Percentiles rank a stretch among this genome's conserved stretches.
These are phyloP conservation scores for Teratosphaeria zuluensis DNA, from an alignment of 2,329 filamentous ascomycete genomes.

Conservation along the genomic window DNA sequence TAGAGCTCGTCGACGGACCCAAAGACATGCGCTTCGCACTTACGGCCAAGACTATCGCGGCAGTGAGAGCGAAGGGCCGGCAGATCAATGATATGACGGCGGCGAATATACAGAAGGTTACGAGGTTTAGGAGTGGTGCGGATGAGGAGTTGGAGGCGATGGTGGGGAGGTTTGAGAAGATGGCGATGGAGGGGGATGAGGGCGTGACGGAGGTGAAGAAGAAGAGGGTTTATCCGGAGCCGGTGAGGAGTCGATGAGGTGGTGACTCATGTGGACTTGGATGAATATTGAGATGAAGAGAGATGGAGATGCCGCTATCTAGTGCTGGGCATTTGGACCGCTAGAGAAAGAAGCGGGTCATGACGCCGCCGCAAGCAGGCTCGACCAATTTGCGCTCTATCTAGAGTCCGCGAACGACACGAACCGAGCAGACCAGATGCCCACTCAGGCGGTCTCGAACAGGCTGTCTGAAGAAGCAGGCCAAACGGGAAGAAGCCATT, in stretches of 20 bases:
- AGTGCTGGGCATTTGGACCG: no score
- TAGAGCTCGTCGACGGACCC: slow-evolving; percentile 90
- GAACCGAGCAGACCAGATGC: no score
- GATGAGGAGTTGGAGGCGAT: slow-evolving; percentile 55
- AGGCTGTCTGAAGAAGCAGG: no score
- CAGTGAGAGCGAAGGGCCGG: slow-evolving; percentile 39
- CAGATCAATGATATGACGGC: slow-evolving; percentile 60
- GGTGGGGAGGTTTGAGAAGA: slow-evolving; percentile 37
- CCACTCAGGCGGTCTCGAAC: no score
- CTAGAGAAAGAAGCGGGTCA: no score
- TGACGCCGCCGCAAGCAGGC: no score
- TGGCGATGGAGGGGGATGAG: slow-evolving; percentile 24
- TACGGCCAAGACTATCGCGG: slow-evolving; percentile 73
- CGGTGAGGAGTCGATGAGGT: slow-evolving; percentile 14
- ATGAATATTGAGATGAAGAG: no score
- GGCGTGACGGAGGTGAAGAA: slow-evolving; percentile 25
- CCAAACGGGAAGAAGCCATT: no score
- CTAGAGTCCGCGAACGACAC: no score
- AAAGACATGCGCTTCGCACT: slow-evolving; percentile 91
- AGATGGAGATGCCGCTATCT: no score
- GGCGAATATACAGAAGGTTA: slow-evolving; percentile 76
- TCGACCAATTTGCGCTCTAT: no score
- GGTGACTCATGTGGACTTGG: not conserved
- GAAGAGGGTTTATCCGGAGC: slow-evolving; percentile 25
- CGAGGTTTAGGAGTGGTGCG: slow-evolving; percentile 59